Base-by-base conservation (phyloP, 2,329 filamentous ascomycete genomes). In the Aureobasidium sp. region DNA sequence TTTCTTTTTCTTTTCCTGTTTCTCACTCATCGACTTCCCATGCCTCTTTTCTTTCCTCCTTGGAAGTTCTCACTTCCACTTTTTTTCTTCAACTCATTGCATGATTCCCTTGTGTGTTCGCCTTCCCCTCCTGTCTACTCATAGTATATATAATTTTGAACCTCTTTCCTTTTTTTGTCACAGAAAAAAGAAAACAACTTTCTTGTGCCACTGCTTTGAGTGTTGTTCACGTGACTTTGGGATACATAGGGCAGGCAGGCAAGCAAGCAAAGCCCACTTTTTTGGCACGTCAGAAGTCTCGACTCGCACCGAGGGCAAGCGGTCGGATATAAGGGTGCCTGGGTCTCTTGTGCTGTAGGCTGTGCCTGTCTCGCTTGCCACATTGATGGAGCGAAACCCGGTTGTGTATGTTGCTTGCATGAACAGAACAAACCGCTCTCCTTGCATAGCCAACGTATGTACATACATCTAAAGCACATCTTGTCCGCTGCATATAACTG, bases 111-210 rank as follows among this genome's bases (percentile, higher is more conserved):
- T 58, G 42, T 58, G 43, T 9, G 27, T 29, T 9, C 27, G 27
- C 27, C 27, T 47, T 38, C 29, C 9, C 31, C 54, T 37, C 40
- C 55, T 58, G 55, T 58, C 53, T 58, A 58, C 55, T 58, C 25
- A 47, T 58, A 58, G 55, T 58, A 58, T 58, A 57, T 57, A 58
- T 58, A 58, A 58, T 58, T 29, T 46, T 40, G 43, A 58, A 58
- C 42, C 55, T 38, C 42, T 29, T 57, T 57, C 11, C 33, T 31
- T 19, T 54, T 45, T 27, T 29, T 29, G 4, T 29, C 27, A 29
- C 19, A 57, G 8, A 25, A 40, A 35, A 25, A 25, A 19, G 27
- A 25, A 21, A n/a, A 43, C 19, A 43, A n/a, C n/a, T n/a, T n/a
- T n/a, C 25, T 11, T n/a, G 43, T 46, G 6, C 13, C 40, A 43